Percentiles rank a stretch among this genome's conserved stretches.
These are phyloP conservation scores for Madurella fahalii DNA, from an alignment of 2,329 filamentous ascomycete genomes.

Conservation along the genomic window DNA sequence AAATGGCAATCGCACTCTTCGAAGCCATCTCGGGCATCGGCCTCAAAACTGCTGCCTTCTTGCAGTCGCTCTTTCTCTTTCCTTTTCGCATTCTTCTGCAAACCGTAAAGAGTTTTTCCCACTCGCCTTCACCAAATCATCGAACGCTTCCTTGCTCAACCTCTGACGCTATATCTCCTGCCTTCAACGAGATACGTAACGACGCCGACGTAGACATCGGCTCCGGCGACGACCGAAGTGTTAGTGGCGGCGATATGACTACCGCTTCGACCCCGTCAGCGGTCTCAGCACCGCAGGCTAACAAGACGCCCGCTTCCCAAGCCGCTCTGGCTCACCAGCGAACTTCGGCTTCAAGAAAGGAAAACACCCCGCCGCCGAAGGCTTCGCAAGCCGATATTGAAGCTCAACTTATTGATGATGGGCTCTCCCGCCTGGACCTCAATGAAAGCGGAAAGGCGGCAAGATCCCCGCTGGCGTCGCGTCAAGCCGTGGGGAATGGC, in stretches of 20 bases:
- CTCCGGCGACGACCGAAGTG: slow-evolving; percentile 1
- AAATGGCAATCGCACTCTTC: slow-evolving; percentile 24
- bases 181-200: background rate
- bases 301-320: slow-evolving; percentile 9
- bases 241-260: slow-evolving; percentile 10
- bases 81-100: slow-evolving; percentile 19
- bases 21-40: slow-evolving; percentile 18
- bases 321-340: slow-evolving; percentile 18
- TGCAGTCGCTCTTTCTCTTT: slow-evolving; percentile 24
- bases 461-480: background rate
- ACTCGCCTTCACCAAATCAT: slow-evolving; percentile 7
- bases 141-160: slow-evolving; percentile 13
- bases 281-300: slow-evolving; percentile 4
- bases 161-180: slow-evolving; percentile 4
- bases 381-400: background rate
- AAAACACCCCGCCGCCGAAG: slow-evolving; percentile 6
- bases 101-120: slow-evolving; percentile 16
- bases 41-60: slow-evolving; percentile 22
- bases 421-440: slow-evolving; percentile 8
- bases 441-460: background rate
- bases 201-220: background rate
- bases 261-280: slow-evolving; percentile 10
- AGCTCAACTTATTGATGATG: slow-evolving; percentile 4
- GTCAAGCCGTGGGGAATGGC: background rate
- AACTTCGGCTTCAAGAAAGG: slow-evolving; percentile 10